Evolutionary conservation across 345 rosid species (phyloP), one percentile per base, ranked within the genome.

Genomic region (Hypericum androsaemum): DNA sequence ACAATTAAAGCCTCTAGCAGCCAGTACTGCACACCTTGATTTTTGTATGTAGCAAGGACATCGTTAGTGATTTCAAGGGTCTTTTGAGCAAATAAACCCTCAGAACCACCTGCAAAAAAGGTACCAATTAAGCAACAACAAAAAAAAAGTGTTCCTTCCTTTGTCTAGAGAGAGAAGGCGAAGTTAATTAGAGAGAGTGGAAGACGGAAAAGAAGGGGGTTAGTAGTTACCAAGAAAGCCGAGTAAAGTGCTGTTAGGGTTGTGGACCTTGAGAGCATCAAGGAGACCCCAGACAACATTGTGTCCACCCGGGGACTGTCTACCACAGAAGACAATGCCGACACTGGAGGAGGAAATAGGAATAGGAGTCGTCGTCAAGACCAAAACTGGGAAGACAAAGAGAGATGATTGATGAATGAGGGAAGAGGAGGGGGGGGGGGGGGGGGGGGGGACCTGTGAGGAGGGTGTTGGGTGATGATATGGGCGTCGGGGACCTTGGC

Each of bases 291-390:
- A 92, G 39, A 92, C 47, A 37, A 92, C 99, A 69, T 92, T 92
- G 65, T 92, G 99, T 47, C 97, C 97, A 59, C 94, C 99, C 0
- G 99, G 99, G 43, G 99, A 85, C 56, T 92, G 99, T 71, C 99
- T 83, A 54, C 99, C 99, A 68, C 85, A 80, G 59, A 92, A 88
- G 54, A 88, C 90, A 43, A 92, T 55, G 58, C 97, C 99, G 6
- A 92, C 97, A 82, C 97, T 92, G 74, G 46, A 41, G 43, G 50
- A 57, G 37, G 47, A 55, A 16, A 13, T 13, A 61, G 42, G 47
- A 47, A 37, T 12, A 54, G 2, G 53, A 9, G 10, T 7, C 32
- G 4, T 22, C 32, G 32, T 22, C 32, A 17, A 38, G 13, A 13
- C 12, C 28, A 42, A 7, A 22, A 22, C 32, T 22, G 32, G 32